Evolutionary conservation across 2,329 filamentous ascomycete species (phyloP).

Genomic region (Neofusicoccum parvum): DNA sequence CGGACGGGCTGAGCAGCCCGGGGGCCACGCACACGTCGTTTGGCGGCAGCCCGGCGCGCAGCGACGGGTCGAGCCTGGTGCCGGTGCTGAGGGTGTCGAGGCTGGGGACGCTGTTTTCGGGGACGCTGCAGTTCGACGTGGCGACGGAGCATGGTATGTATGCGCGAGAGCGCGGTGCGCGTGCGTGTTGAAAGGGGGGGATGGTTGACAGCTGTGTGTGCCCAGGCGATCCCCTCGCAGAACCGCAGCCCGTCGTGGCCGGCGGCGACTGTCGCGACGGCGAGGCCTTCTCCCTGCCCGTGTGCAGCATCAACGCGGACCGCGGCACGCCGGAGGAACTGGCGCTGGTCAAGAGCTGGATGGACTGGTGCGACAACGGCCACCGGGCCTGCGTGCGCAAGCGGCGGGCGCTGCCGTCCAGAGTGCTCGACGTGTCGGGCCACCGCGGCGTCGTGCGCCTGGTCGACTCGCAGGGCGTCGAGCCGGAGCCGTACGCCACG

Average conservation of each 20-base stretch:
- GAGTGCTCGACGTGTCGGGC: constrained; percentile 7
- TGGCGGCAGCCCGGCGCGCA: too few relatives aligned
- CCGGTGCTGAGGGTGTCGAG: constrained; percentile 1
- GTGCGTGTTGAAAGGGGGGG: neutral
- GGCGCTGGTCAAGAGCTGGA: neutral
- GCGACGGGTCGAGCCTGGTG: neutral
- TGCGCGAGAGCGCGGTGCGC: too few relatives aligned
- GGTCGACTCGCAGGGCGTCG: neutral
- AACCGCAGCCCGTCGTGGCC: neutral
- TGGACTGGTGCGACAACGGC: constrained; percentile 15
- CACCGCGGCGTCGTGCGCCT: neutral
- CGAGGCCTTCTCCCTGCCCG: neutral
- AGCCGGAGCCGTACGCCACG: constrained; percentile 4
- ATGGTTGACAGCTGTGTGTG: neutral
- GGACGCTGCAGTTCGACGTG: constrained; percentile 14
- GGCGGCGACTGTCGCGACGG: neutral
- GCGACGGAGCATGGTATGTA: constrained; percentile 15
- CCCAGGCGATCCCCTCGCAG: constrained; percentile 12
- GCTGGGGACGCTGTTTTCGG: constrained; percentile 10
- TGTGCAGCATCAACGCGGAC: neutral
- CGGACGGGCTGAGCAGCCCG: neutral
- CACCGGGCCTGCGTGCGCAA: neutral
- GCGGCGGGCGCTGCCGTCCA: constrained; percentile 3
- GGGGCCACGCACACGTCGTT: neutral
- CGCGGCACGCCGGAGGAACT: constrained; percentile 10